phyloP scores from a whole-genome alignment of 2,329 filamentous ascomycete species.

The Emydomyces testavorans region DNA sequence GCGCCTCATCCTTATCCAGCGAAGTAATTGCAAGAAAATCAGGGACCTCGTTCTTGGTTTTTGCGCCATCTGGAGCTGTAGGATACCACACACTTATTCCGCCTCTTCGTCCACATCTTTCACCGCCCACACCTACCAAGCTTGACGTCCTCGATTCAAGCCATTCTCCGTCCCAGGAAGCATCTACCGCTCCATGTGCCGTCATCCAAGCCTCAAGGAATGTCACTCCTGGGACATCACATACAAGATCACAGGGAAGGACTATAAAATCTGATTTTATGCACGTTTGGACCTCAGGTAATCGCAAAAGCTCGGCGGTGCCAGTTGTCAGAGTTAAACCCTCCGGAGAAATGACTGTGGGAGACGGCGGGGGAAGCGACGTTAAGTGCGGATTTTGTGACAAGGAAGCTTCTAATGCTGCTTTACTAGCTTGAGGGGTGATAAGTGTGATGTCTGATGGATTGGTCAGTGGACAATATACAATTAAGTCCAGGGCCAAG shows the following conservation, averaged over 20 bases:
- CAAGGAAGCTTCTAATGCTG: conserved; percentile 37
- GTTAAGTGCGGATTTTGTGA: conserved; percentile 42
- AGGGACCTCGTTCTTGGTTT: conserved; percentile 79
- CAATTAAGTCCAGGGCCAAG: too few species aligned
- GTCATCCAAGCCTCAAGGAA: conserved; percentile 90
- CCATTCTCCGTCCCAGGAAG: conserved; percentile 44
- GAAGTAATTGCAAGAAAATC: conserved; percentile 78
- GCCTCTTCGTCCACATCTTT: conserved; percentile 54
- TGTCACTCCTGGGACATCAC: conserved; percentile 71
- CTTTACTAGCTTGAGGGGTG: conserved; percentile 35
- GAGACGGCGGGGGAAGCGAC: conserved; percentile 37
- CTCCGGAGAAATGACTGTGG: conserved; percentile 64
- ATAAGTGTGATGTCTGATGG: conserved; percentile 37
- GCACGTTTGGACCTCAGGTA: conserved; percentile 67
- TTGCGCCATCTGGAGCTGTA: conserved; percentile 53
- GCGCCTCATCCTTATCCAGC: conserved; percentile 41
- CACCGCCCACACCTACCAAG: conserved; percentile 42
- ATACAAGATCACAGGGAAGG: conserved; percentile 85
- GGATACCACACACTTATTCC: conserved; percentile 87
- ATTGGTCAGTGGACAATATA: conserved; percentile 10
- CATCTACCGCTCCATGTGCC: conserved; percentile 56
- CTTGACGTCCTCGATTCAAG: conserved; percentile 28
- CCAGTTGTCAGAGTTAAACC: conserved; percentile 72
- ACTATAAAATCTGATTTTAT: conserved; percentile 81
- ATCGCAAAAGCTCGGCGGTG: conserved; percentile 75